Evolutionary conservation across 805 yeast genomes (phyloP), one percentile per base, ranked within the genome.

Genomic region (Metschnikowia anglica): DNA sequence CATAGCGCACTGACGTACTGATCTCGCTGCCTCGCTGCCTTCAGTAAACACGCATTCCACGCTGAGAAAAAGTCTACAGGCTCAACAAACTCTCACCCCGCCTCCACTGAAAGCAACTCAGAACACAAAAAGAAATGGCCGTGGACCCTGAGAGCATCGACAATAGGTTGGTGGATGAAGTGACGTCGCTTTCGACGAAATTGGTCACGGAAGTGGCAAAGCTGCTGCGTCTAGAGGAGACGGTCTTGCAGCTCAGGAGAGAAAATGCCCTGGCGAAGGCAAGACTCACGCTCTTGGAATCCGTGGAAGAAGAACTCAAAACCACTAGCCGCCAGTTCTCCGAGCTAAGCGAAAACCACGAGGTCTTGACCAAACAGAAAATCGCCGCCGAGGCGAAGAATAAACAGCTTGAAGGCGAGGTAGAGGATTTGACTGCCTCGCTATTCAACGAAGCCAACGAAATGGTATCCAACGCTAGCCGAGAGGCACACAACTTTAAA

Each of bases 381-480:
- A 62, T 60, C 8, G 67, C 60, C 6, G 83, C 88, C 0, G 84
- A 82, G 50, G 66, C 64, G 9, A 86, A 83, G 51, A 82, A 77
- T 13, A 69, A 75, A 34, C 73, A 75, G 44, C 63, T 88, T 38
- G 78, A 83, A 48, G 77, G 73, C 24, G 96, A 88, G 58, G 85
- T 88, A 27, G 93, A 86, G 56, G 95, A 87, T 29, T 64, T 88
- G 35, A 79, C 89, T 1, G 87, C 83, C 1, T 79, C 89, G 1
- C 65, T 88, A 24, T 88, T 88, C 58, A 84, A 79, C 48, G 93
- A 88, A 58, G 96, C 96, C 11, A 88, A 88, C 58, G 74, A 76
- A 37, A 86, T 87, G 87, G 96, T 88, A 5, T 79, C 84, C 37
- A 79, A 81, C 48, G 96, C 95, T 0, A 78, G 86, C 46, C 72